These are phyloP conservation scores for Yarrowia osloensis DNA, from an alignment of 805 yeast species.

Conservation along the genomic window DNA sequence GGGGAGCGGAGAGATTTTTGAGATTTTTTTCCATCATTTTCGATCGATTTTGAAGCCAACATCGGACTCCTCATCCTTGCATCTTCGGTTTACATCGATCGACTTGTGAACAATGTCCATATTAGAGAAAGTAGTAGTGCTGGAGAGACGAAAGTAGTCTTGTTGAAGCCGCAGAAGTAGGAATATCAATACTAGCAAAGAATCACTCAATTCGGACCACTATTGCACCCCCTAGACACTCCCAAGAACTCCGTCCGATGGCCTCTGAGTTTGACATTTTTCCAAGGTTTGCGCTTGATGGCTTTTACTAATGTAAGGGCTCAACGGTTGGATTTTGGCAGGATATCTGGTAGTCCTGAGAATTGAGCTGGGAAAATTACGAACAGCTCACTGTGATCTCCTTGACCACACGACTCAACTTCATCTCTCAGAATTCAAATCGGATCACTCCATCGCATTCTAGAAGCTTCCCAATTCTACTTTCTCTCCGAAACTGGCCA, in stretches of 20 bases:
- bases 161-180: not conserved
- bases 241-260: not conserved
- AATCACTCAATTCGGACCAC: too few species aligned
- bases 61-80: not conserved
- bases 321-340: not conserved
- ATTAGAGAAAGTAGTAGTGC: not conserved
- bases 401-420: not conserved
- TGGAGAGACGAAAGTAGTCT: not conserved
- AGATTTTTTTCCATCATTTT: not conserved
- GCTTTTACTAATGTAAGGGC: constrained; percentile 9
- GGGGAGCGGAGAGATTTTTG: too few species aligned
- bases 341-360: too few species aligned
- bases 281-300: constrained; percentile 25
- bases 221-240: too few species aligned
- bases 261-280: constrained; percentile 12
- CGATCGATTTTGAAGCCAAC: not conserved
- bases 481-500: not conserved
- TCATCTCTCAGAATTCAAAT: not conserved
- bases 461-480: not conserved
- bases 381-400: not conserved
- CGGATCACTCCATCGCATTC: not conserved
- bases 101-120: not conserved
- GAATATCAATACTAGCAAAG: too few species aligned
- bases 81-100: not conserved
- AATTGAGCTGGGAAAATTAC: too few species aligned